These are phyloP conservation scores for Ophioceras dolichostomum DNA, from an alignment of 2,329 filamentous ascomycete species.

Conservation along the genomic window DNA sequence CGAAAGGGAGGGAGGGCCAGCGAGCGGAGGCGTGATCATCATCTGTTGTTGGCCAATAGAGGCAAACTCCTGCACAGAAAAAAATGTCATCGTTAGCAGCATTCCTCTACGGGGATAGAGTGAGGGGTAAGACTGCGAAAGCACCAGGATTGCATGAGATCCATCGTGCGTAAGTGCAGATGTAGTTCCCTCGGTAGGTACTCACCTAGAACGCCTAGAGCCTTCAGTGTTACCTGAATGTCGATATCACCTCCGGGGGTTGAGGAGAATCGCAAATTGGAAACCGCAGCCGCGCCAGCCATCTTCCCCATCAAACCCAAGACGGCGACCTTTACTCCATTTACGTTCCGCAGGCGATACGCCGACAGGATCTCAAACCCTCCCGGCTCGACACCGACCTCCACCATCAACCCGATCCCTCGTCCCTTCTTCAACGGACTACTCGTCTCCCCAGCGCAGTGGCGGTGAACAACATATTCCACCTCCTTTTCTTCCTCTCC, in stretches of 20 bases:
- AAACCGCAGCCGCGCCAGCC: slow-evolving; percentile 71
- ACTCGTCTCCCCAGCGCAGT: slow-evolving; percentile 44
- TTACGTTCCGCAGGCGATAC: slow-evolving; percentile 51
- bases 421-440: slow-evolving; percentile 26
- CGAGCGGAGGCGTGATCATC: too few relatives aligned
- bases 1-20: too few relatives aligned
- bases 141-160: too few relatives aligned
- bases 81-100: too few relatives aligned
- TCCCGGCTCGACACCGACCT: slow-evolving; percentile 47
- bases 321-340: slow-evolving; percentile 46
- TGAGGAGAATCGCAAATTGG: neutral
- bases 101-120: too few relatives aligned
- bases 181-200: too few relatives aligned
- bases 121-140: too few relatives aligned
- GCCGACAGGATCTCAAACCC: slow-evolving; percentile 77
- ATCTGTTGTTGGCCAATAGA: too few relatives aligned
- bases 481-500: slow-evolving; percentile 48
- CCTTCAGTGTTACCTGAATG: neutral
- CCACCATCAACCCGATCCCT: slow-evolving; percentile 46
- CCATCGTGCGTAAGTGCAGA: too few relatives aligned
- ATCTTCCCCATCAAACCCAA: slow-evolving; percentile 79
- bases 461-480: slow-evolving; percentile 57
- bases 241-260: neutral
- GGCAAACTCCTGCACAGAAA: neutral
- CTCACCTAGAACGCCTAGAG: neutral